These are phyloP conservation scores for Gamsiella multidivaricata DNA, from an alignment of 192 early-diverging fungal genomes.

Conservation along the genomic window DNA sequence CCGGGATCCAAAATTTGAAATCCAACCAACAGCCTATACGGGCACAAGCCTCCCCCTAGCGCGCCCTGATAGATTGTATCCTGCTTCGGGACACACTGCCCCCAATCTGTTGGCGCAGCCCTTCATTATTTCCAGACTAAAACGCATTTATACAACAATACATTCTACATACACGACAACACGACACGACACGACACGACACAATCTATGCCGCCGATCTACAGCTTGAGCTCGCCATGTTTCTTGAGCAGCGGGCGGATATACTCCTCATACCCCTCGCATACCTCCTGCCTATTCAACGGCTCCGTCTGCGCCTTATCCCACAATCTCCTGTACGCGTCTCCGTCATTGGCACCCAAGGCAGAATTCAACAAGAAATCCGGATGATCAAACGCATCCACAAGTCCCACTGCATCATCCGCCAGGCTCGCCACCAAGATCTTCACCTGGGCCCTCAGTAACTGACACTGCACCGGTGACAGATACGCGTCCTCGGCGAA, in stretches of 20 bases:
- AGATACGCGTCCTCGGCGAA: constrained; percentile 54
- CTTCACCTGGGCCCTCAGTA: constrained; percentile 47
- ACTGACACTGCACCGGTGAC: constrained; percentile 23
- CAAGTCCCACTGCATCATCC: constrained; percentile 79
- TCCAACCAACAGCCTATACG: too few relatives aligned
- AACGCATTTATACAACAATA: too few relatives aligned
- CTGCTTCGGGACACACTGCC: too few relatives aligned
- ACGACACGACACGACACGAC: too few relatives aligned
- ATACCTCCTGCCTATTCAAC: constrained; percentile 25
- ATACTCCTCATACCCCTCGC: constrained; percentile 36
- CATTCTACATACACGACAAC: too few relatives aligned
- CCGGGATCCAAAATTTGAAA: too few relatives aligned
- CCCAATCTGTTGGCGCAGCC: too few relatives aligned
- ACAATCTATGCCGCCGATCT: background rate
- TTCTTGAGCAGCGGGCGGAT: constrained; percentile 32
- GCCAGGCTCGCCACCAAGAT: constrained; percentile 61
- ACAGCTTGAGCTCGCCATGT: constrained; percentile 38
- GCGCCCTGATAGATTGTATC: too few relatives aligned
- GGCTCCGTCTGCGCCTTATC: constrained; percentile 46
- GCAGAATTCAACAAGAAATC: constrained; percentile 82
- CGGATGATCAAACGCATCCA: constrained; percentile 81
- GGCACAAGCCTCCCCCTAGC: too few relatives aligned
- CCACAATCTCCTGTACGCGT: constrained; percentile 72
- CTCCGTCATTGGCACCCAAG: constrained; percentile 79
- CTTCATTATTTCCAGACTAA: too few relatives aligned